These are phyloP conservation scores for Podaxis pistillaris DNA, from an alignment of 768 basidiomycete genomes.

Conservation along the genomic window DNA sequence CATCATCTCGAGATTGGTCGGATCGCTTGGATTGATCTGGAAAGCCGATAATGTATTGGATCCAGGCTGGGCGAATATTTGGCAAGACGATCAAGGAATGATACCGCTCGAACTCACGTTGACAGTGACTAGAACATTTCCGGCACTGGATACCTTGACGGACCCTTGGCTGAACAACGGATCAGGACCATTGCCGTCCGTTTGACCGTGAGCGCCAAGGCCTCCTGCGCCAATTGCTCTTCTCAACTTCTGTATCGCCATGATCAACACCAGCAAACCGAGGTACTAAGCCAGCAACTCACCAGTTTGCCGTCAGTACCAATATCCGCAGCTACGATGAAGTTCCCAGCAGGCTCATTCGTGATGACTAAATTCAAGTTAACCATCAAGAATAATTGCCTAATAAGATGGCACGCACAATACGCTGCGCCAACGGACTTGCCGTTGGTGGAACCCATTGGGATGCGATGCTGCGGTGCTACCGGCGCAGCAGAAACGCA, in stretches of 20 bases:
- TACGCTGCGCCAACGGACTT: slow-evolving; percentile 28
- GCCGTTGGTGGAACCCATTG: neutral
- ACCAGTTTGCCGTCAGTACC: slow-evolving; percentile 25
- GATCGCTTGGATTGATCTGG: slow-evolving; percentile 40
- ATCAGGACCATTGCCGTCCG: no score
- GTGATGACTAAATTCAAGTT: slow-evolving; percentile 39
- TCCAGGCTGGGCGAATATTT: slow-evolving; percentile 33
- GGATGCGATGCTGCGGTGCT: neutral
- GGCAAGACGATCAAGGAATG: neutral
- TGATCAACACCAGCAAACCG: no score
- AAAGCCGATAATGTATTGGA: slow-evolving; percentile 45
- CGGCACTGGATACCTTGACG: slow-evolving; percentile 29
- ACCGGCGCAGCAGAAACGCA: neutral
- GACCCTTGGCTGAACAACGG: slow-evolving; percentile 28
- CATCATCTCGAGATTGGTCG: slow-evolving; percentile 38
- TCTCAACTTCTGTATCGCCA: no score
- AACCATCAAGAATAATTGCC: no score
- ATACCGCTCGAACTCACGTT: slow-evolving; percentile 26
- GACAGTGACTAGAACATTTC: slow-evolving; percentile 34
- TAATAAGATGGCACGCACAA: slow-evolving; percentile 18
- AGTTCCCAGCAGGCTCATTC: slow-evolving; percentile 46
- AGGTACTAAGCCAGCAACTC: no score
- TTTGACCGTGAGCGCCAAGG: no score
- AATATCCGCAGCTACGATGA: slow-evolving; percentile 41
- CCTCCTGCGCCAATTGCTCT: no score